Evolutionary conservation across 108 stramenopile genomes (phyloP).

Genomic region (Phaeodactylum tricornutum): DNA sequence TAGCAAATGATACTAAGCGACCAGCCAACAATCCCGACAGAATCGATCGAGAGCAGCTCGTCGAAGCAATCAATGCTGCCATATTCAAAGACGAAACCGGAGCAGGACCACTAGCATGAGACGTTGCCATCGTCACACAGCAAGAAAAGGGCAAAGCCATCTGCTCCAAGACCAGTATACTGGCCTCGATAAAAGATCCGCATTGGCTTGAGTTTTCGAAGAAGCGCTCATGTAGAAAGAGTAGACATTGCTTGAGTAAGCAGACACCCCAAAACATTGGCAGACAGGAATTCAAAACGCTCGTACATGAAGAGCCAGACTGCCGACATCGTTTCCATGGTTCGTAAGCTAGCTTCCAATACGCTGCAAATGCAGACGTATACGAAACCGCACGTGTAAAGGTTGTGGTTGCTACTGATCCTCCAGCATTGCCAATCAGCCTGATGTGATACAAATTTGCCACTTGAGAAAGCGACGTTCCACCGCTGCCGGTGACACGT

Average conservation of each 20-base stretch:
- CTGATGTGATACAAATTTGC: constrained; percentile 20
- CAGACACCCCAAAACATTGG: constrained; percentile 48
- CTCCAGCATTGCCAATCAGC: constrained; percentile 57
- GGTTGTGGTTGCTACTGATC: constrained; percentile 58
- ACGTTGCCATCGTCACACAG: constrained; percentile 27
- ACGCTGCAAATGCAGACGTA: constrained; percentile 32
- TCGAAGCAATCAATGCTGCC: constrained; percentile 28
- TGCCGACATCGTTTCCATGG: constrained; percentile 8
- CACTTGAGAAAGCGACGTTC: constrained; percentile 39
- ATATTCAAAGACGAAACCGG: constrained; percentile 19
- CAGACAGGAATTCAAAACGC: constrained; percentile 42
- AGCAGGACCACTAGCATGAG: constrained; percentile 3
- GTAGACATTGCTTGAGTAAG: constrained; percentile 16
- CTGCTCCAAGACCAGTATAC: constrained; percentile 3
- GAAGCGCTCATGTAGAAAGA: too few relatives aligned
- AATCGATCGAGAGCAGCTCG: constrained; percentile 18
- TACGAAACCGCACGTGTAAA: constrained; percentile 49
- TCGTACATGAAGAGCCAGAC: constrained; percentile 13
- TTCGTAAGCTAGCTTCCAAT: constrained; percentile 32
- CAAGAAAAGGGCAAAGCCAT: constrained; percentile 6
- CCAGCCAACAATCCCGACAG: constrained; percentile 48
- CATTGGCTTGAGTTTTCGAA: too few relatives aligned
- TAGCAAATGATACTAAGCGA: constrained; percentile 15
- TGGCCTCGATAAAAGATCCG: neutral
- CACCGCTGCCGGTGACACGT: constrained; percentile 55